Base-by-base conservation (phyloP, 371 early-diverging fungal species). In the Mucor circinelloides region DNA sequence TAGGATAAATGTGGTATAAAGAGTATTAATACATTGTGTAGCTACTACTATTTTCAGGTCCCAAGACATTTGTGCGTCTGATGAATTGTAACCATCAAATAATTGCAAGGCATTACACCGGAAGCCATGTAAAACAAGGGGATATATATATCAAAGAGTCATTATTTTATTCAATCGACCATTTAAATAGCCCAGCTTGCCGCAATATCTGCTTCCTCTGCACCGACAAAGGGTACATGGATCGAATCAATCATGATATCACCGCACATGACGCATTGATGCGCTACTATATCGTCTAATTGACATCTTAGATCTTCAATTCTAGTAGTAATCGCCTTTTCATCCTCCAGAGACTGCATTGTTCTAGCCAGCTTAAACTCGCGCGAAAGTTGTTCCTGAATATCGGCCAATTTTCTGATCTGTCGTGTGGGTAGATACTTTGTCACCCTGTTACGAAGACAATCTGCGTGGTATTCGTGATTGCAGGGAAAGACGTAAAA, bases 251-350 rank as follows among this genome's bases (percentile, higher is more conserved):
- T 94, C 90, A 95, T 95, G 31, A 90, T 74, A 63, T 96, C 96
- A 15, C 96, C 95, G 58, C 97, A 97, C 12, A 94, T 72, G 21
- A 89, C 72, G 73, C 97, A 97, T 68, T 97, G 96, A 15, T 83
- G 78, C 4, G 95, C 93, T 2, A 97, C 85, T 36, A 94, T 75
- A 25, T 91, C 85, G 60, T 96, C 94, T 54, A 95, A 75, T 60
- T 94, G 88, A 15, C 87, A 85, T 71, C 90, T 63, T 27, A 77
- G 36, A 15, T 54, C 50, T 31, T 74, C 77, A 28, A 71, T 77
- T 2, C 70, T 57, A 15, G 48, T 50, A 36, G 48, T 55, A 12
- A 70, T 38, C 6, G 52, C 48, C 27, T 72, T 70, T 38, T 66
- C 58, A 19, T 75, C 76, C 15, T 78, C 78, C 28, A 44, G 58